Percentiles rank a stretch among this genome's conserved stretches.
These are phyloP conservation scores for Naganishia albida DNA, from an alignment of 1,284 basidiomycete genomes.

Conservation along the genomic window DNA sequence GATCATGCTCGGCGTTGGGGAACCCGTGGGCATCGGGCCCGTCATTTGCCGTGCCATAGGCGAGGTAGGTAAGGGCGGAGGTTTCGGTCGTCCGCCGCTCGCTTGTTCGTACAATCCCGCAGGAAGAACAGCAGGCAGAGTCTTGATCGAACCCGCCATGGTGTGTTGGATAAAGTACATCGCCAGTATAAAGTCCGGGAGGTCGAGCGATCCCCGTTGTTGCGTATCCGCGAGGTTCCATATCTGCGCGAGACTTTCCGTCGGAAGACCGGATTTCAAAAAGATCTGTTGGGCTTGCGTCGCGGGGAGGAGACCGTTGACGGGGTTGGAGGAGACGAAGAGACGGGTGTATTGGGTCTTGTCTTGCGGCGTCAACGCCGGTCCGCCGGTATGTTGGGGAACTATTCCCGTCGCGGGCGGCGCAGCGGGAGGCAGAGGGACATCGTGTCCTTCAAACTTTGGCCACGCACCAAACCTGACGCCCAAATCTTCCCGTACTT, in stretches of 20 bases:
- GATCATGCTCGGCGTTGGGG: constrained; percentile 37
- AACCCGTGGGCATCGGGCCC: constrained; percentile 20
- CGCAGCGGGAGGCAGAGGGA: constrained; percentile 37
- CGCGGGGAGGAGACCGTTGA: constrained; percentile 74
- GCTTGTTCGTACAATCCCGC: constrained; percentile 88
- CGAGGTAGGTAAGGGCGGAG: constrained; percentile 35
- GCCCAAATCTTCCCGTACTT: constrained; percentile 10
- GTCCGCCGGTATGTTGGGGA: constrained; percentile 50
- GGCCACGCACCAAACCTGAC: constrained; percentile 66
- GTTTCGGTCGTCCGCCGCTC: constrained; percentile 56
- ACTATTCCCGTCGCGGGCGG: constrained; percentile 39
- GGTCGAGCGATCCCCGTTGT: constrained; percentile 83
- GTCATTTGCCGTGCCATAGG: constrained; percentile 46
- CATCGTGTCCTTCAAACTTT: constrained; percentile 68
- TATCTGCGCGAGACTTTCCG: constrained; percentile 88
- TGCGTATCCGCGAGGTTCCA: constrained; percentile 97
- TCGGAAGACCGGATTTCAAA: constrained; percentile 84
- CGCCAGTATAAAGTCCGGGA: constrained; percentile 90
- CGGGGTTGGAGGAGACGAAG: constrained; percentile 72
- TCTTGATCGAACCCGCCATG: constrained; percentile 77
- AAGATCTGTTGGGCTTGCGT: constrained; percentile 92
- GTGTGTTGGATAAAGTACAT: constrained; percentile 89
- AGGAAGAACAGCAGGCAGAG: constrained; percentile 78
- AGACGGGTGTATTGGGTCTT: constrained; percentile 77
- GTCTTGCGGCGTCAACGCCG: constrained; percentile 73